Evolutionary conservation across 1,139 yeast genomes (phyloP), one percentile per base, ranked within the genome.

Genomic region (Kodamaea suecica): DNA sequence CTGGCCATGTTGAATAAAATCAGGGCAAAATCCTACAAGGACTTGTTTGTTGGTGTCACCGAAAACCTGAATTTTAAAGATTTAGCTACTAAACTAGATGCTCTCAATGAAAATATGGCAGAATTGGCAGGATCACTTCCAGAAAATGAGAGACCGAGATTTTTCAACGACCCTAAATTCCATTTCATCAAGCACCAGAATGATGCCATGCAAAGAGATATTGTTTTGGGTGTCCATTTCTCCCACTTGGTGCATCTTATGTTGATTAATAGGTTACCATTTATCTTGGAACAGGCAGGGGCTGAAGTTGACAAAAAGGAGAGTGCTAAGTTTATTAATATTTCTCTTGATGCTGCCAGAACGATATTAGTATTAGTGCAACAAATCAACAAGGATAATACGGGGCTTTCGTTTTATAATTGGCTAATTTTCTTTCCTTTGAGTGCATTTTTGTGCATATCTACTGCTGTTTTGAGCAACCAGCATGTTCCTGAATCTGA

Each of bases 251-350:
- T 54, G 12, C 71, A 66, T 41, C 40, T 64, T 32, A 57, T 63
- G 68, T 53, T 59, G 11, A 58, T 62, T 29, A 66, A 66, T 43
- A 44, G 68, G 23, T 44, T 63, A 13, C 69, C 70, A 1, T 59
- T 59, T 30, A 30, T 47, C n/a, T 40, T 51, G 20, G 40, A 47
- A 3, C 41, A 45, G 1, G 50, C 52, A 15, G 34, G 37, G 19
- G 47, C 45, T 13, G 48, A 50, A 10, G 41, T 45, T 26, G 47
- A 48, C 19, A 40, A 40, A 4, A 47, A 49, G n/a, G 39, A 44
- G 27, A 45, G 48, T 16, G 39, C 38, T 5, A 46, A 50, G 17
- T 40, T 44, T 17, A 42, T 69, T 27, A 50, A 52, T 23, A 33
- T 61, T 20, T 55, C 62, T 1, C 40, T 60, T 17, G 57, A 63